A percentile compares a stretch with the other conserved stretches of the same genome.
Evolutionary conservation across 495 filamentous ascomycete genomes (phyloP).

Genomic region (Neurospora discreta): DNA sequence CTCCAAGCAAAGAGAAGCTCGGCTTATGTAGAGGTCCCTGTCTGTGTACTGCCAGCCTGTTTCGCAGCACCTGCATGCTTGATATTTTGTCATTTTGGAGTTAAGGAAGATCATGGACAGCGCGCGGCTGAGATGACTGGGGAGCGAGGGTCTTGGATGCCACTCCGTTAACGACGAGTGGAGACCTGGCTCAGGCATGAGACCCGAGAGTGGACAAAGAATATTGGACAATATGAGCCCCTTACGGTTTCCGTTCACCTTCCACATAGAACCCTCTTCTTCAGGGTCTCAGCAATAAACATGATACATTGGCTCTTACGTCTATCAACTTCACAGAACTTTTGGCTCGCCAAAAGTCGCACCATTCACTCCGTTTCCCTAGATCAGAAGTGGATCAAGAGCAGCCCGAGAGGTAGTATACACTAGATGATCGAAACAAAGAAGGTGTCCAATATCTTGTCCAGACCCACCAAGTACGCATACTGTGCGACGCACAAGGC

Average conservation of each 20-base stretch:
- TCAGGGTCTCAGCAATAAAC: neutral
- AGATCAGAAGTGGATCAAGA: neutral
- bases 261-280: neutral
- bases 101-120: neutral
- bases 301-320: neutral
- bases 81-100: neutral
- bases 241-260: neutral
- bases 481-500: no score
- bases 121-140: neutral
- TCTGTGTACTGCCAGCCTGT: neutral
- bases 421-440: neutral
- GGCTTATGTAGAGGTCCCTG: neutral
- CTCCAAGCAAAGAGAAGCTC: neutral
- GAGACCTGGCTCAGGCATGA: neutral
- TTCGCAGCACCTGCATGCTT: neutral
- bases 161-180: neutral
- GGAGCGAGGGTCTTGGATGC: neutral
- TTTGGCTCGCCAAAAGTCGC: neutral
- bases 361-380: neutral
- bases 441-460: neutral
- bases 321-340: neutral
- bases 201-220: neutral
- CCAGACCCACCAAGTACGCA: neutral
- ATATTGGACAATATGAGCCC: neutral
- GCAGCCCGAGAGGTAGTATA: neutral